A percentile compares a stretch with the other conserved stretches of the same genome.
Conservation (phyloP, 169 alveolate species). For the Plasmodium fragile region DNA sequence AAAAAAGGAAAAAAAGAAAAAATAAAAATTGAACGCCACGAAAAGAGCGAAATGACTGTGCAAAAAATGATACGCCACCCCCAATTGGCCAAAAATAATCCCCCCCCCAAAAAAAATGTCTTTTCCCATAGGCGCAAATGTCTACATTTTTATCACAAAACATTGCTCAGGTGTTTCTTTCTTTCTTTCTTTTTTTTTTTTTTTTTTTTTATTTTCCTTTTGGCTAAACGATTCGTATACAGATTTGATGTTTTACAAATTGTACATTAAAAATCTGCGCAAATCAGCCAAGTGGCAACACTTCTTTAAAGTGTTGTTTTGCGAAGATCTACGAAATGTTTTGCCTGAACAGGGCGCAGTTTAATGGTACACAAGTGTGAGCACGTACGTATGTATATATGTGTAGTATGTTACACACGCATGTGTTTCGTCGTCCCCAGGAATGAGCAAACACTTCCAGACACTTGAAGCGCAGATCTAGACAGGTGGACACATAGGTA, state of each 20-base stretch:
- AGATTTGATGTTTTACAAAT: neutral
- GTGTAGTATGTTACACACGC: neutral
- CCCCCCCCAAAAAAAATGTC: neutral
- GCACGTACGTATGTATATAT: neutral
- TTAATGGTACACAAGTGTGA: neutral
- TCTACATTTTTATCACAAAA: neutral
- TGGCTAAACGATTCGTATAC: neutral
- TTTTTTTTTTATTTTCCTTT: neutral
- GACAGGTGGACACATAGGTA: slow-evolving; percentile 1
- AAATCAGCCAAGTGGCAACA: neutral
- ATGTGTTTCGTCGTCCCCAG: neutral
- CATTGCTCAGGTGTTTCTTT: neutral
- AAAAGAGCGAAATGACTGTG: neutral
- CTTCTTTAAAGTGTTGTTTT: neutral
- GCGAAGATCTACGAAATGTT: neutral
- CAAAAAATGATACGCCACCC: neutral
- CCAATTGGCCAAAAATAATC: neutral
- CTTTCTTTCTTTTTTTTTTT: neutral
- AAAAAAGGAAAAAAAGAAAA: slow-evolving; percentile 40
- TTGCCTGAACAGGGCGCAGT: neutral
- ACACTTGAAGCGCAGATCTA: slow-evolving; percentile 13
- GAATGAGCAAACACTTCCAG: slow-evolving; percentile 8
- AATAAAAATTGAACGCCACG: neutral
- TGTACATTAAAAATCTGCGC: neutral
- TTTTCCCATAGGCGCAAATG: neutral